phyloP scores from a whole-genome alignment of 2,329 filamentous ascomycete genomes.

The Xylariaceae sp. region DNA sequence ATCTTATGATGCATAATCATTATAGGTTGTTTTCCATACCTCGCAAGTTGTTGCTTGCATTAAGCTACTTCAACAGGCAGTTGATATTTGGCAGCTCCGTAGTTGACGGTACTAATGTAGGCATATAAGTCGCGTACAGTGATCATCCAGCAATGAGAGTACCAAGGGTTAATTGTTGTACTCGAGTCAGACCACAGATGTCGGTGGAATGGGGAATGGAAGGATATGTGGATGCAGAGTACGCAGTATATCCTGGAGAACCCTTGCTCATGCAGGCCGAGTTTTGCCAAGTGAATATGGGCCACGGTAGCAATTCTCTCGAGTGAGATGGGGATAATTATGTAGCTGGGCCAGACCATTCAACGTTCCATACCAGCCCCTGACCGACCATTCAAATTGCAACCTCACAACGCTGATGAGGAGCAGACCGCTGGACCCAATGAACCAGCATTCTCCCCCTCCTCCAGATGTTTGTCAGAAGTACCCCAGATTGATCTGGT shows the following conservation, averaged over 20 bases:
- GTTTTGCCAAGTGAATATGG: conserved; percentile 16
- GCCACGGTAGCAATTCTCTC: not conserved
- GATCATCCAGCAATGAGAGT: not conserved
- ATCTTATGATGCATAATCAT: conserved; percentile 7
- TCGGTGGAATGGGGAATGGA: conserved; percentile 3
- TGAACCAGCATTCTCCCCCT: conserved; percentile 10
- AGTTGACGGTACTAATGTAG: not conserved
- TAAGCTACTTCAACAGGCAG: not conserved
- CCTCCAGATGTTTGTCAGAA: conserved; percentile 17
- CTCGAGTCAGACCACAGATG: conserved; percentile 20
- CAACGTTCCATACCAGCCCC: conserved; percentile 8
- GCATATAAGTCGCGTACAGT: not conserved
- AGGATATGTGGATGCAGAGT: conserved; percentile 12
- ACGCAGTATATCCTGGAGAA: conserved; percentile 26
- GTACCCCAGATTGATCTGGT: conserved; percentile 30
- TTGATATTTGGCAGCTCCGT: not conserved
- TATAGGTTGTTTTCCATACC: not conserved
- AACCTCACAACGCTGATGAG: conserved; percentile 20
- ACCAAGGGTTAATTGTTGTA: not conserved
- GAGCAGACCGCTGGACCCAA: conserved; percentile 12
- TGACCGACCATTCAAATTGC: conserved; percentile 24
- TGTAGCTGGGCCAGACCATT: conserved; percentile 2
- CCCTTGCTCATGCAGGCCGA: conserved; percentile 24
- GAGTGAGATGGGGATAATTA: conserved; percentile 10
- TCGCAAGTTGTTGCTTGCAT: conserved; percentile 3